Evolutionary conservation across 495 filamentous ascomycete genomes (phyloP).

Genomic region (Bacidia rubella): DNA sequence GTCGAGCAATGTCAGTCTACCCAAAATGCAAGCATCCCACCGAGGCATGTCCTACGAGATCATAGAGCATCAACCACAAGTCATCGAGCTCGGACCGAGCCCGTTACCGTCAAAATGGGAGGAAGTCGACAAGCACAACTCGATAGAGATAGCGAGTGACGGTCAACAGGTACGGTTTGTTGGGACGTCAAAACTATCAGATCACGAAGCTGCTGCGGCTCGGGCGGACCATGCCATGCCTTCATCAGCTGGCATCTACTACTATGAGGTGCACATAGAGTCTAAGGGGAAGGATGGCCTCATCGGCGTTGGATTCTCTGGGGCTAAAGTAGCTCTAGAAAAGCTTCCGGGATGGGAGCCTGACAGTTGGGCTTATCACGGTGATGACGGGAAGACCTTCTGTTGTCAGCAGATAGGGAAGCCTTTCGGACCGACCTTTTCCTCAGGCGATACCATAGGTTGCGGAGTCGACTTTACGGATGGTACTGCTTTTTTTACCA

Average conservation of each 20-base stretch:
- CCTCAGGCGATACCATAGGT: conserved; percentile 66
- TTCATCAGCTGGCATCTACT: conserved; percentile 86
- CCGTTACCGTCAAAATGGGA: conserved; percentile 78
- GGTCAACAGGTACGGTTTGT: conserved; percentile 69
- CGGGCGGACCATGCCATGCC: conserved; percentile 85
- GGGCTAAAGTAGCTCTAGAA: conserved; percentile 57
- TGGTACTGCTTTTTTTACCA: conserved; percentile 84
- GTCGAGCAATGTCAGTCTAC: conserved; percentile 48
- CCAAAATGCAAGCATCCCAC: conserved; percentile 58
- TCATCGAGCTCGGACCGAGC: conserved; percentile 35
- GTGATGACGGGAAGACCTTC: conserved; percentile 87
- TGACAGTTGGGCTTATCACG: conserved; percentile 95
- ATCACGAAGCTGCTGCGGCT: conserved; percentile 75
- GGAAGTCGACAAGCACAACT: conserved; percentile 56
- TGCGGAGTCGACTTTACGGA: conserved; percentile 90
- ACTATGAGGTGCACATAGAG: conserved; percentile 85
- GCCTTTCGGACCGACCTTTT: conserved; percentile 61
- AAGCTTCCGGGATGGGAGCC: conserved; percentile 88
- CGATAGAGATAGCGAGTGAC: conserved; percentile 59
- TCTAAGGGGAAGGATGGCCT: conserved; percentile 76
- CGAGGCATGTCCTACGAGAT: conserved; percentile 75
- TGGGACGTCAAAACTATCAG: conserved; percentile 45
- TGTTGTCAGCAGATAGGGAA: conserved; percentile 61
- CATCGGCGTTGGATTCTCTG: conserved; percentile 83
- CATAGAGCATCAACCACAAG: conserved; percentile 56